These are phyloP conservation scores for Xanthoceras sorbifolium DNA, from an alignment of 345 rosid species.

Conservation along the genomic window DNA sequence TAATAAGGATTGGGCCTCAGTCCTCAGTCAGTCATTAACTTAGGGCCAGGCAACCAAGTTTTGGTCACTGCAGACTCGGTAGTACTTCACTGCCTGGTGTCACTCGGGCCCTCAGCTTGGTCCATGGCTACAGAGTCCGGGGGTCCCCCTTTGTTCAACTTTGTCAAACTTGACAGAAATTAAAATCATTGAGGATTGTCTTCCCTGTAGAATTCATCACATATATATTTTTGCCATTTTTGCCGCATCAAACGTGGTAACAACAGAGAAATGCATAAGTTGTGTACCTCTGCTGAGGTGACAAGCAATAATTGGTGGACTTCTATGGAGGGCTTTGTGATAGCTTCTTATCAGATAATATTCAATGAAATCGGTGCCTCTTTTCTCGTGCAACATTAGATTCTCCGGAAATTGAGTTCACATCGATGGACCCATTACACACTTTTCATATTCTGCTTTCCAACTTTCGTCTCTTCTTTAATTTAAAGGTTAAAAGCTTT, in stretches of 20 bases:
- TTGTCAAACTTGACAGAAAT: conserved; percentile 8
- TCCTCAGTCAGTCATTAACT: neutral
- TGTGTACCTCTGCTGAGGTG: neutral
- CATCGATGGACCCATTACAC: conserved; percentile 27
- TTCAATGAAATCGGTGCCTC: conserved; percentile 55
- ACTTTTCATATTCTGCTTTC: conserved; percentile 13
- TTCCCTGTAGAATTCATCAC: neutral
- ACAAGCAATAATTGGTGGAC: conserved; percentile 4
- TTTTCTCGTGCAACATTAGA: conserved; percentile 43
- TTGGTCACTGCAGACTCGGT: neutral
- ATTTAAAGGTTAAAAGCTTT: neutral
- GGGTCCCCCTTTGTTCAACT: neutral
- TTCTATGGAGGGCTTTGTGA: neutral
- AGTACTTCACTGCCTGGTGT: neutral
- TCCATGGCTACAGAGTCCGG: neutral
- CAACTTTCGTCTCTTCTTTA: neutral
- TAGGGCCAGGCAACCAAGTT: neutral
- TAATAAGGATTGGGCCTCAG: neutral
- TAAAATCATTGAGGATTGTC: neutral
- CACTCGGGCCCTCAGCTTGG: neutral
- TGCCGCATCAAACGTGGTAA: neutral
- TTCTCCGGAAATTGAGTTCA: conserved; percentile 19
- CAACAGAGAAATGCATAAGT: neutral
- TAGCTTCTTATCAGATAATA: neutral
- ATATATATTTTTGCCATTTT: neutral